phyloP scores from a whole-genome alignment of 148 eudicot genomes.

The Arctostaphylos glauca region DNA sequence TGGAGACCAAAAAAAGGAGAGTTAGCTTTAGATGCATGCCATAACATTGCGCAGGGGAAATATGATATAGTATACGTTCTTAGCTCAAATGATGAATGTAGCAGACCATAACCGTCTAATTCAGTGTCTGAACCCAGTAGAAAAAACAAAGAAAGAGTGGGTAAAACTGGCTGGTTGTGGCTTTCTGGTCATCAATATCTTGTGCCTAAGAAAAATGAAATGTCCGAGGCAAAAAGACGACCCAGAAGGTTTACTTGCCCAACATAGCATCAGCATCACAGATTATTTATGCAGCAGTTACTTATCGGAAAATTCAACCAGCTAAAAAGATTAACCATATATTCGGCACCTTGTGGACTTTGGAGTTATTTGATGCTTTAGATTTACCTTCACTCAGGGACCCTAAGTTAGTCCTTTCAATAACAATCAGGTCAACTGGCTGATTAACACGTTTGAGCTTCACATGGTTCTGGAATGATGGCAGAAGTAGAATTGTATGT shows the following conservation, averaged over 20 bases:
- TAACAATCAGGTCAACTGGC: slow-evolving; percentile 51
- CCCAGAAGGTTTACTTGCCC: too few relatives aligned
- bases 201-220: background rate
- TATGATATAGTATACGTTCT: background rate
- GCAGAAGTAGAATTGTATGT: slow-evolving; percentile 47
- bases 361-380: background rate
- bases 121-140: background rate
- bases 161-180: background rate
- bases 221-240: background rate
- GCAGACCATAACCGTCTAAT: background rate
- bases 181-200: background rate
- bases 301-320: background rate
- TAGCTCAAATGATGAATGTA: background rate
- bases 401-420: slow-evolving; percentile 70
- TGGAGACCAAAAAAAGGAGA: slow-evolving; percentile 8
- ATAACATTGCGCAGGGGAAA: background rate
- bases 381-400: slow-evolving; percentile 76
- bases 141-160: background rate
- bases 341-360: background rate
- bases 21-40: background rate
- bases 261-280: background rate
- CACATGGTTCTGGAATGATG: slow-evolving; percentile 48
- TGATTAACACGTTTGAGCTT: slow-evolving; percentile 42
- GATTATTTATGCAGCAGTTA: background rate
- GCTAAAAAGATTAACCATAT: background rate